These are phyloP conservation scores for Tremella mesenterica DNA, from an alignment of 768 basidiomycete genomes.

Conservation along the genomic window DNA sequence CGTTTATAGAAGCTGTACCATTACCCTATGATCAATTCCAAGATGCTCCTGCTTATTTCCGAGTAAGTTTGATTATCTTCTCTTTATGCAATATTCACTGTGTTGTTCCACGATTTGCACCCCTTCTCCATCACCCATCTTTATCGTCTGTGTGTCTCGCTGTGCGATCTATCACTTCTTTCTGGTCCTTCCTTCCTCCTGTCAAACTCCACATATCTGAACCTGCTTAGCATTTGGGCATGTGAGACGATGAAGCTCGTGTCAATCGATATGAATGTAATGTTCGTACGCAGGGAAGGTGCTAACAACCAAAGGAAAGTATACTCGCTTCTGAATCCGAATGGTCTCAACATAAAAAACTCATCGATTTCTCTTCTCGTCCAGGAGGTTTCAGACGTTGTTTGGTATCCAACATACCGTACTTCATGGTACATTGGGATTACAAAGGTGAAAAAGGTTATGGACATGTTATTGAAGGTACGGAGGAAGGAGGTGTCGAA, in stretches of 20 bases:
- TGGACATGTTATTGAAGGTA: slow-evolving; percentile 95
- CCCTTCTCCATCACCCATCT: not conserved
- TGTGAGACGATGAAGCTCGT: too few relatives aligned
- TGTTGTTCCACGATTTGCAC: not conserved
- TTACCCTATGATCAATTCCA: slow-evolving; percentile 82
- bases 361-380: slow-evolving; percentile 82
- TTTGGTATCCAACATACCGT: slow-evolving; percentile 93
- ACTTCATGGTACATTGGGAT: slow-evolving; percentile 99
- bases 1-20: slow-evolving; percentile 87
- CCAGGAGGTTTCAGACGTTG: slow-evolving; percentile 89
- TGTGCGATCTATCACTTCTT: too few relatives aligned
- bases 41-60: slow-evolving; percentile 84
- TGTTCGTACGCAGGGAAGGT: not conserved
- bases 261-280: not conserved
- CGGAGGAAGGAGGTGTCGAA: slow-evolving; percentile 51
- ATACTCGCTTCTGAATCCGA: slow-evolving; percentile 86
- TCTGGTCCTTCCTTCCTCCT: too few relatives aligned
- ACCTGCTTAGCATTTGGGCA: too few relatives aligned
- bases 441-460: slow-evolving; percentile 96
- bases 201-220: too few relatives aligned
- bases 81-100: not conserved
- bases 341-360: slow-evolving; percentile 97
- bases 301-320: slow-evolving; percentile 53
- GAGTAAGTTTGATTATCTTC: slow-evolving; percentile 48
- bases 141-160: not conserved